phyloP scores from a whole-genome alignment of 2,329 filamentous ascomycete species.

The Alternaria alternata region DNA sequence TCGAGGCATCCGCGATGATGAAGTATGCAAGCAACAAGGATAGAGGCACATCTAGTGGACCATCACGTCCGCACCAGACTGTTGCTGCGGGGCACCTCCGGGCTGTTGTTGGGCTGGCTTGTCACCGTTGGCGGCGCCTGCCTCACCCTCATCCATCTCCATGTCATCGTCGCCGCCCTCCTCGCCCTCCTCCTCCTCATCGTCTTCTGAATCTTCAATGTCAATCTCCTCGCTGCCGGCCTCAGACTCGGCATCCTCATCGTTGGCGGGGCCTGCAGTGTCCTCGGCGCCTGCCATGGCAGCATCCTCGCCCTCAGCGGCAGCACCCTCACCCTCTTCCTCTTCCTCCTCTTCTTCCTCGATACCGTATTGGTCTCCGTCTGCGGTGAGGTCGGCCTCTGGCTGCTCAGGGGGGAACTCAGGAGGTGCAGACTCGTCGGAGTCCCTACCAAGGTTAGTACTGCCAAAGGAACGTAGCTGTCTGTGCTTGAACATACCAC shows the following conservation, averaged over 20 bases:
- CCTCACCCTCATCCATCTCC: constrained; percentile 64
- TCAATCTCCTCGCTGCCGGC: constrained; percentile 82
- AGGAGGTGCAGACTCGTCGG: constrained; percentile 93
- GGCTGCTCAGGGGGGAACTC: constrained; percentile 98
- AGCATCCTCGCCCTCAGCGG: constrained; percentile 67
- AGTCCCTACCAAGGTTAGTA: constrained; percentile 73
- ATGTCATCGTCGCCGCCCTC: constrained; percentile 64
- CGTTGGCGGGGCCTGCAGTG: constrained; percentile 58
- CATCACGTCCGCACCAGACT: constrained; percentile 49
- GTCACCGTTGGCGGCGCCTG: constrained; percentile 47
- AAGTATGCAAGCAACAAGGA: constrained; percentile 6
- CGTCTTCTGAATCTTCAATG: constrained; percentile 76
- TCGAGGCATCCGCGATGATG: constrained; percentile 4
- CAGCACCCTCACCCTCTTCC: constrained; percentile 64
- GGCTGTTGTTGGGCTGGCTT: constrained; percentile 39
- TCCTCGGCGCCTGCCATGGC: constrained; percentile 78
- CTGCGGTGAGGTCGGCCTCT: constrained; percentile 88
- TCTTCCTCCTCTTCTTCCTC: constrained; percentile 77
- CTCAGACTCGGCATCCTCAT: constrained; percentile 75
- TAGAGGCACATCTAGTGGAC: constrained; percentile 43
- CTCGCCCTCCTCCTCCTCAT: constrained; percentile 71
- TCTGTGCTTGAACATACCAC: constrained; percentile 69
- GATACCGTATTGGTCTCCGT: constrained; percentile 84
- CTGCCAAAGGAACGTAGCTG: background rate
- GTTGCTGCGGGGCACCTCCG: constrained; percentile 28